Conservation (phyloP, 179 eudicot species). For the Vitellaria paradoxa region DNA sequence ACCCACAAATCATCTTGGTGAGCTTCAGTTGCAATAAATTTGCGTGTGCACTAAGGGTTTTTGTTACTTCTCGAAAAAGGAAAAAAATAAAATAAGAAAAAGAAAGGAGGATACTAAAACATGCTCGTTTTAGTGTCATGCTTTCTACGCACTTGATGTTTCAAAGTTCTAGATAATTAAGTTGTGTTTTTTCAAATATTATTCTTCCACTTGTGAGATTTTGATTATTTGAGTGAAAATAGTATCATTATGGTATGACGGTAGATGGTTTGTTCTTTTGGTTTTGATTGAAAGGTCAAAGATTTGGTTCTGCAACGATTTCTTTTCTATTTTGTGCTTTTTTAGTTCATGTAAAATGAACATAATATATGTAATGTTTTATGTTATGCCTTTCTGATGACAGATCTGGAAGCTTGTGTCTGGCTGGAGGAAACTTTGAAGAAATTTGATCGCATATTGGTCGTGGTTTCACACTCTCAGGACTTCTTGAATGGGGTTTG, state of each 20-base stretch:
- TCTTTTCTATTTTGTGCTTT: neutral
- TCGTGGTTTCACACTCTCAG: conserved; percentile 88
- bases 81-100: too few species aligned
- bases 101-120: too few species aligned
- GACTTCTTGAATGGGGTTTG: conserved; percentile 89
- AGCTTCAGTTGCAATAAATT: conserved; percentile 1
- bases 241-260: neutral
- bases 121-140: too few species aligned
- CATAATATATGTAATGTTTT: neutral
- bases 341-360: neutral
- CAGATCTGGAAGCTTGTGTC: conserved; percentile 94
- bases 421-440: conserved; percentile 84
- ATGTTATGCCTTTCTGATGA: neutral
- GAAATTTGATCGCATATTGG: conserved; percentile 77
- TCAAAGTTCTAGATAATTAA: neutral
- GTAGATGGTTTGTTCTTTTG: neutral
- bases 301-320: neutral
- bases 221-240: neutral
- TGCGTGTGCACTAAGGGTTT: neutral
- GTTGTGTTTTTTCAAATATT: too few species aligned
- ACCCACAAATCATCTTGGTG: conserved; percentile 99
- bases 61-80: neutral
- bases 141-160: neutral
- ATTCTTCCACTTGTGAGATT: neutral
- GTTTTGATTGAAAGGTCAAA: neutral